These are phyloP conservation scores for Phaeophleospora eucalypticola DNA, from an alignment of 2,329 filamentous ascomycete genomes.

Conservation along the genomic window DNA sequence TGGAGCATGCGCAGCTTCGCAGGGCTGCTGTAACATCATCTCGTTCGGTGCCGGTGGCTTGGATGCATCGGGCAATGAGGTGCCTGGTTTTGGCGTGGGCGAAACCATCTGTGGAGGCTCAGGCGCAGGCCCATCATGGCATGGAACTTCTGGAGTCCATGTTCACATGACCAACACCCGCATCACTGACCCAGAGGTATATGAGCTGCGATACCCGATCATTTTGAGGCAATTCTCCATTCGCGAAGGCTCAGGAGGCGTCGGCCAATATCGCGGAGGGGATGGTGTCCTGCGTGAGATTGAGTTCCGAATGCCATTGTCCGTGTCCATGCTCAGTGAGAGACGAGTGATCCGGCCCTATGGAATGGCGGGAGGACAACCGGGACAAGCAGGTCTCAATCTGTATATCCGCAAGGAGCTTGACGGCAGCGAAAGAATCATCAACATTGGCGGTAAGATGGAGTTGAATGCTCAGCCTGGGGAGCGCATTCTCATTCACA, in stretches of 20 bases:
- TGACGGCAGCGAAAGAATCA: conserved; percentile 16
- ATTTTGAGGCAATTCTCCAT: conserved; percentile 33
- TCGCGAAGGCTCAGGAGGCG: conserved; percentile 29
- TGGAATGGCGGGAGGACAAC: conserved; percentile 31
- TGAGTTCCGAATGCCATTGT: conserved; percentile 30
- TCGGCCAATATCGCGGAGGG: conserved; percentile 29
- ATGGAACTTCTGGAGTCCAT: conserved; percentile 34
- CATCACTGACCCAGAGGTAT: conserved; percentile 35
- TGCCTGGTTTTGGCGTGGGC: conserved; percentile 32
- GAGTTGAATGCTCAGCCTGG: conserved; percentile 19
- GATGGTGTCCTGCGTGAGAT: conserved; percentile 32
- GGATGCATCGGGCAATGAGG: conserved; percentile 18
- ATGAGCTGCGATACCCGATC: conserved; percentile 36
- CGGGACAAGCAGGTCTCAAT: conserved; percentile 32
- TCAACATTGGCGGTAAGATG: conserved; percentile 25
- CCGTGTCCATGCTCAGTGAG: conserved; percentile 32
- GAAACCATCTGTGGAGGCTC: conserved; percentile 37
- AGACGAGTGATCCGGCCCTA: conserved; percentile 32
- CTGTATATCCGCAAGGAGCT: conserved; percentile 26
- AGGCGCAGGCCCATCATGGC: conserved; percentile 33
- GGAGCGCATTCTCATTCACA: conserved; percentile 31
- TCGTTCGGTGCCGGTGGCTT: conserved; percentile 29
- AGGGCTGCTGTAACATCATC: conserved; percentile 32
- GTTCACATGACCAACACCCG: conserved; percentile 38
- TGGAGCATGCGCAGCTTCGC: conserved; percentile 28